Evolutionary conservation across 495 filamentous ascomycete genomes (phyloP), one percentile per base, ranked within the genome.

Genomic region (Platismatia glauca): DNA sequence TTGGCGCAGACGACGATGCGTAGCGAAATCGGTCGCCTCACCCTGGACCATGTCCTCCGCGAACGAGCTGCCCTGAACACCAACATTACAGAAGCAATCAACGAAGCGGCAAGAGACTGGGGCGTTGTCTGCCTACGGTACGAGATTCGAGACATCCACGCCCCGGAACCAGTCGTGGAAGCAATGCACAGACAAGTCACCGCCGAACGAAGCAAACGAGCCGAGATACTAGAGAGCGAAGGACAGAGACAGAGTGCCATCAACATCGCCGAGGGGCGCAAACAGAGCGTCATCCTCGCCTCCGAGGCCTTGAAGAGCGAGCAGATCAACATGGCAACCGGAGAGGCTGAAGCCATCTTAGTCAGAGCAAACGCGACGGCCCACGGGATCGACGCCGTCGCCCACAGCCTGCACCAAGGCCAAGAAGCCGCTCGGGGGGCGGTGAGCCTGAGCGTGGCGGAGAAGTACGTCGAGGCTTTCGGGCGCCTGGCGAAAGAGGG

Each of bases 161-260:
- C 94, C 0, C 94, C 94, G 1, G 89, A 89, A 8, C 86, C 86
- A 48, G 94, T 97, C 27, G 93, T 97, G 44, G 88, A 87, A 58
- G 94, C 94, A 63, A 98, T 98, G 95, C 95, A 98, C 77, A 83
- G 94, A 35, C 93, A 97, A 73, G 94, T 98, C 20, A 97, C 93
- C 5, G 94, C 94, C 0, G 94, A 98, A 78, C 86, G 94, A 1
- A 91, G 87, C 67, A 98, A 98, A 81, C 87, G 94, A 39, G 94
- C 94, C 58, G 94, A 98, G 78, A 98, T 98, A 66, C 78, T 98
- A 20, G 94, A 98, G 58, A 92, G 88, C 3, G 94, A 98, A 64
- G 94, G 94, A 67, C 95, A 97, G 75, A 79, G 94, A 37, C 94
- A 98, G 78, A 89, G 84, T 66, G 95, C 94, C 8, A 98, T 98